These are phyloP conservation scores for Phlebiopsis flavidoalba DNA, from an alignment of 768 basidiomycete species.

Conservation along the genomic window DNA sequence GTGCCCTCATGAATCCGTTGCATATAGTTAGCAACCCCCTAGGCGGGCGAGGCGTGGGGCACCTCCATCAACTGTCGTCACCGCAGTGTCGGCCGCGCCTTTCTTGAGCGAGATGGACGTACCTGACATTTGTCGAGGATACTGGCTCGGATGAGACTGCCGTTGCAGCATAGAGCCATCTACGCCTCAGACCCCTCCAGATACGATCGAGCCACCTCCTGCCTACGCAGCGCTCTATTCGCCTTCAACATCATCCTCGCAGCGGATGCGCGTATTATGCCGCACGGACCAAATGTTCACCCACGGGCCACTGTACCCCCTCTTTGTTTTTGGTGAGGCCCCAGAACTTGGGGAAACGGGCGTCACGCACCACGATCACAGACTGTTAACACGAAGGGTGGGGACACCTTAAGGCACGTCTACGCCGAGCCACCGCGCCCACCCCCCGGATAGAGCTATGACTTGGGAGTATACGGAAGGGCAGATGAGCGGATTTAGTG, in stretches of 20 bases:
- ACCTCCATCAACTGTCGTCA: constrained; percentile 74
- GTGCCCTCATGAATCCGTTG: constrained; percentile 29
- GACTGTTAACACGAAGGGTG: constrained; percentile 89
- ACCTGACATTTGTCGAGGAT: constrained; percentile 33
- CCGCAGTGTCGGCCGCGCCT: constrained; percentile 42
- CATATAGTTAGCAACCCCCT: constrained; percentile 49
- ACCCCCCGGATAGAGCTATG: constrained; percentile 81
- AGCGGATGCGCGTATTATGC: constrained; percentile 69
- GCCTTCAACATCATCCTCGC: constrained; percentile 31
- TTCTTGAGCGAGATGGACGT: constrained; percentile 37
- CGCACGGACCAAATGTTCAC: constrained; percentile 56
- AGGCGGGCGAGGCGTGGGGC: constrained; percentile 51
- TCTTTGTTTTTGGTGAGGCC: constrained; percentile 72
- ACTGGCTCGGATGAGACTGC: constrained; percentile 38
- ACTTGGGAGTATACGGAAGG: constrained; percentile 58
- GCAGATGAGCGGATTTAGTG: constrained; percentile 7
- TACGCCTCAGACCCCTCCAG: constrained; percentile 26
- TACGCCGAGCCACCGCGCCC: no score
- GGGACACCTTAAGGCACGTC: constrained; percentile 73
- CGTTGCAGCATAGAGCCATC: constrained; percentile 34
- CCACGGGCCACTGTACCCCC: constrained; percentile 72
- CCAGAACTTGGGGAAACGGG: constrained; percentile 86
- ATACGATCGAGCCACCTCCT: constrained; percentile 58
- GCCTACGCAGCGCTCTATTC: constrained; percentile 69
- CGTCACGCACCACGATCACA: constrained; percentile 88